phyloP scores from a whole-genome alignment of 805 yeast species.

The Suhomyces pyralidae region DNA sequence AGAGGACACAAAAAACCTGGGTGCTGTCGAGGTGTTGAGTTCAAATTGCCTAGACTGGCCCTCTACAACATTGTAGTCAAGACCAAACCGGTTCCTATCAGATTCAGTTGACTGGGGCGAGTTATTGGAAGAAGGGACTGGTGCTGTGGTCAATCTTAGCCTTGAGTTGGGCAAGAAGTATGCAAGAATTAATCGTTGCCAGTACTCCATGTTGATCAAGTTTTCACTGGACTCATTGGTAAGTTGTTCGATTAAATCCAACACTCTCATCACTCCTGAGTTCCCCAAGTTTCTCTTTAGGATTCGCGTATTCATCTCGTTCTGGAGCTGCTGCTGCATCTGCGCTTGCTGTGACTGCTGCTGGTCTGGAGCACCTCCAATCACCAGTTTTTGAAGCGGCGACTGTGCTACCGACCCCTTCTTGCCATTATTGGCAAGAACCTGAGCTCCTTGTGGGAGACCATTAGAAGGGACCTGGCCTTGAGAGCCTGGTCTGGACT shows the following conservation, averaged over 20 bases:
- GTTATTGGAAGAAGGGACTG: conserved; percentile 5
- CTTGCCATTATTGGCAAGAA: background rate
- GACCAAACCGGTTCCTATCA: conserved; percentile 4
- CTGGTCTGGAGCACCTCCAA: conserved; percentile 1
- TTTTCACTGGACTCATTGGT: conserved; percentile 30
- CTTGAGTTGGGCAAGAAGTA: conserved; percentile 32
- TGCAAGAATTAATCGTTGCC: conserved; percentile 34
- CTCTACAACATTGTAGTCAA: conserved; percentile 5
- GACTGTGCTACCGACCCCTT: background rate
- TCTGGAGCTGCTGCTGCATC: conserved; percentile 16
- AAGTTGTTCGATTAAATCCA: conserved; percentile 39
- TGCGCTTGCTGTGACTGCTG: conserved; percentile 3
- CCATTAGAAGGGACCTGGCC: conserved; percentile 2
- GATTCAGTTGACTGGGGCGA: conserved; percentile 2
- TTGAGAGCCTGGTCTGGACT: conserved; percentile 13
- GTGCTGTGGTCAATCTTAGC: conserved; percentile 27
- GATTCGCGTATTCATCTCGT: conserved; percentile 32
- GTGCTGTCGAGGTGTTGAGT: conserved; percentile 61
- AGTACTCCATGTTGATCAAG: conserved; percentile 30
- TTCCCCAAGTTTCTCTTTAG: conserved; percentile 41
- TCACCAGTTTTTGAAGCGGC: background rate
- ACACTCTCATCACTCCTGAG: conserved; percentile 38
- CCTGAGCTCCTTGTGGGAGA: background rate
- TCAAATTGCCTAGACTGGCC: conserved; percentile 47
- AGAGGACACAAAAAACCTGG: conserved; percentile 53